Base-by-base conservation (phyloP, 306 rosid species). In the Geum urbanum region DNA sequence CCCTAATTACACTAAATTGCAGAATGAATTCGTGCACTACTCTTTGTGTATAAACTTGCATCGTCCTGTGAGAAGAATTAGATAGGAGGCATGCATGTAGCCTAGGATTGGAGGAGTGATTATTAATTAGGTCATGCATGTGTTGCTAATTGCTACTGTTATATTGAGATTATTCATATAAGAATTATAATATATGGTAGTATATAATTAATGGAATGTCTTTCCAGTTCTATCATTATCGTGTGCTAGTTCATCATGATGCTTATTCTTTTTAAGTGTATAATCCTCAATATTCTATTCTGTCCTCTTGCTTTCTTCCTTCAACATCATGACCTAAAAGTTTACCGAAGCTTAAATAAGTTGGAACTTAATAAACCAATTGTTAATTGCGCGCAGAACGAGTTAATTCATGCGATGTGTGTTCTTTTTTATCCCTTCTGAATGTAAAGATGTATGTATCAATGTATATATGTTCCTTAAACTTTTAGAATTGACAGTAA, bases 151-250 rank as follows among this genome's bases (percentile, higher is more conserved):
- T 32, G 4, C 37, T 32, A 32, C 20, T 40, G 22, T 43, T 32
- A 14, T 32, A 14, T 69, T 69, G 40, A 12, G 40, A 69, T 22
- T 3, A 53, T 53, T 50, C 37, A 39, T 16, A n/a, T 67, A 3
- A 1, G 37, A 32, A 7, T 13, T 14, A 14, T 59, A 4, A 8
- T 58, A 15, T 32, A 32, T 32, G 2, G 4, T 32, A 3, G 37
- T 32, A 47, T 65, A 15, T 66, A 24, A 8, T 27, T 8, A 27
- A 37, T n/a, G 9, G 43, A 58, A 32, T 58, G 43, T 5, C 63
- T 58, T 58, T 58, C 63, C 63, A 58, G 44, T 58, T 58, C 63
- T 19, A 57, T 57, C 10, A 58, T 58, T 10, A 58, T 58, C 9
- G 13, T 27, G 18, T 32, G 39, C 19, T 58, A 7, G n/a, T 41